A percentile compares a stretch with the other conserved stretches of the same genome.
These are phyloP conservation scores for Lithospermum erythrorhizon DNA, from an alignment of 257 asterid genomes.

Conservation along the genomic window DNA sequence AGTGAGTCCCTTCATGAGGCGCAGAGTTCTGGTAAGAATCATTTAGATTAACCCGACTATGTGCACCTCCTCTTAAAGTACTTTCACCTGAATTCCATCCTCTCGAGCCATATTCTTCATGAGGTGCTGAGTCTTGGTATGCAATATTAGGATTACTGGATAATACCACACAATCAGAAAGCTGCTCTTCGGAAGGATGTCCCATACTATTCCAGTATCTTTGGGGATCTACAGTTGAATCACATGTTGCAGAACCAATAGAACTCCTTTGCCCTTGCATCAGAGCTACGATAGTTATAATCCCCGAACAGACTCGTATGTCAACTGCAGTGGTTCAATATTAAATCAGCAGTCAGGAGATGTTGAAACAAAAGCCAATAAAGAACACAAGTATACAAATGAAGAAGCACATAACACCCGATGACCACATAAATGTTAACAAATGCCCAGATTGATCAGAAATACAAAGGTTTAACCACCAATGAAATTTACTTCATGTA, in stretches of 20 bases:
- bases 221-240: not conserved
- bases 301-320: constrained; percentile 10
- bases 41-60: constrained; percentile 25
- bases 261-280: constrained; percentile 85
- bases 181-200: constrained; percentile 36
- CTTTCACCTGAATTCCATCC: constrained; percentile 66
- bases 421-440: not conserved
- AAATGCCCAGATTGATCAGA: not conserved
- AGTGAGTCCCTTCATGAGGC: constrained; percentile 27
- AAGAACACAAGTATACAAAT: too few relatives aligned
- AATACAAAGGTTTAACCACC: not conserved
- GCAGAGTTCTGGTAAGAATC: constrained; percentile 32
- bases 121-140: constrained; percentile 28
- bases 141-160: constrained; percentile 27
- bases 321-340: constrained; percentile 16
- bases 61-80: constrained; percentile 42
- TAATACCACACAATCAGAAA: constrained; percentile 39
- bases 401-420: not conserved
- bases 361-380: not conserved
- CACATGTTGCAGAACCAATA: constrained; percentile 24
- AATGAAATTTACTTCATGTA: not conserved
- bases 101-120: constrained; percentile 24
- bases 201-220: constrained; percentile 41
- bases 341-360: constrained; percentile 36
- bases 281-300: constrained; percentile 25